Percentiles rank a stretch among this genome's conserved stretches.
Conservation (phyloP, 805 yeast species). For the Danielia oregonensis region DNA sequence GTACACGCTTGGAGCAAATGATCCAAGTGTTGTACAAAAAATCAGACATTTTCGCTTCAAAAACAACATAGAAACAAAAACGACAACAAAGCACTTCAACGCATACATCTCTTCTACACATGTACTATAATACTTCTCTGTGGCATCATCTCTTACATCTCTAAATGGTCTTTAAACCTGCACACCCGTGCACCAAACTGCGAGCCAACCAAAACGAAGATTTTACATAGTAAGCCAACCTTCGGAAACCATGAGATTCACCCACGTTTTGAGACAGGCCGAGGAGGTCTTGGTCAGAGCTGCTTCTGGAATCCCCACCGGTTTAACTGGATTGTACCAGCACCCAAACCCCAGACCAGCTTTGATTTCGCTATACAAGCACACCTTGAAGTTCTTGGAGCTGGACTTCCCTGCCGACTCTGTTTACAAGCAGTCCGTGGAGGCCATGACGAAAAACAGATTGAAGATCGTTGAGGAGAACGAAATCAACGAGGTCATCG, state of each 20-base stretch:
- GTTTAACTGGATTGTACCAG: conserved; percentile 70
- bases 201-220: conserved; percentile 13
- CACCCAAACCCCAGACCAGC: conserved; percentile 87
- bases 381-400: conserved; percentile 58
- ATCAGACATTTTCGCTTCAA: too few species aligned
- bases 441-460: conserved; percentile 67
- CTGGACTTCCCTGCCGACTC: conserved; percentile 65
- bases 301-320: conserved; percentile 69
- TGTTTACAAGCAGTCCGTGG: conserved; percentile 74
- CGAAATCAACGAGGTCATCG: conserved; percentile 63
- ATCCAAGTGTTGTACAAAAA: too few species aligned
- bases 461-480: conserved; percentile 59
- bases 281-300: conserved; percentile 56
- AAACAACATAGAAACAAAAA: too few species aligned
- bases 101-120: too few species aligned
- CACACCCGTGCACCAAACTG: conserved; percentile 15
- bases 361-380: conserved; percentile 62
- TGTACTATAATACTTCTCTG: too few species aligned
- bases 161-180: too few species aligned
- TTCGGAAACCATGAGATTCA: conserved; percentile 40
- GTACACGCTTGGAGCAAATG: too few species aligned
- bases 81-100: too few species aligned
- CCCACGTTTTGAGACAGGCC: conserved; percentile 40
- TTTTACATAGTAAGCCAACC: conserved; percentile 6
- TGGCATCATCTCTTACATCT: too few species aligned